Evolutionary conservation across 2,329 filamentous ascomycete species (phyloP).

Genomic region (Colletotrichum magnum): DNA sequence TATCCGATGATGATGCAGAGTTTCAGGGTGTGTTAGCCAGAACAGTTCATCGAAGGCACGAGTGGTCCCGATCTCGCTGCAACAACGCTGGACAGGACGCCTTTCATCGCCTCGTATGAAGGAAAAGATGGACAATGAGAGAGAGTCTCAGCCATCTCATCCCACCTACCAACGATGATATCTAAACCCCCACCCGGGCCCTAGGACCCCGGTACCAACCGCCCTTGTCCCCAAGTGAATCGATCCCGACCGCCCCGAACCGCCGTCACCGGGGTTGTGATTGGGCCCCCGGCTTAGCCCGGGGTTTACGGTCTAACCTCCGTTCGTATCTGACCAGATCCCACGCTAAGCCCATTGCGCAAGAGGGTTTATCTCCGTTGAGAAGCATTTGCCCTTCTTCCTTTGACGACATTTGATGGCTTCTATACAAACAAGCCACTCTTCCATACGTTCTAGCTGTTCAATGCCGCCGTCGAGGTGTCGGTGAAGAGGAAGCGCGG

Average conservation of each 20-base stretch:
- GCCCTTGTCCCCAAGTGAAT: no score
- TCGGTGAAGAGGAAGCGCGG: no score
- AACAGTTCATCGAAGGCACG: not conserved
- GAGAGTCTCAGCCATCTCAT: not conserved
- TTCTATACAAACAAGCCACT: not conserved
- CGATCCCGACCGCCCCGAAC: not conserved
- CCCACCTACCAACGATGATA: not conserved
- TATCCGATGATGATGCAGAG: no score
- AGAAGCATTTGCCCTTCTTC: not conserved
- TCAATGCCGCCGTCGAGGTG: no score
- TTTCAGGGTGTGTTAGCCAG: no score
- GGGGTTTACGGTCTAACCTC: constrained; percentile 14
- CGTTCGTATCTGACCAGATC: constrained; percentile 9
- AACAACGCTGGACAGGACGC: not conserved
- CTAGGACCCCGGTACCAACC: not conserved
- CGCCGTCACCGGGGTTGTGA: not conserved
- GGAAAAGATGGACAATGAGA: not conserved
- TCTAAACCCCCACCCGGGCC: not conserved
- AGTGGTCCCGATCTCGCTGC: not conserved
- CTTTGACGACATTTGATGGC: not conserved
- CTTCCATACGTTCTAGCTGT: not conserved
- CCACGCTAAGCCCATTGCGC: constrained; percentile 11
- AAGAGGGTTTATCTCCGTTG: not conserved
- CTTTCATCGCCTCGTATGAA: not conserved
- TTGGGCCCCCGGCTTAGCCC: not conserved